phyloP scores from a whole-genome alignment of 768 basidiomycete species.

The Auriculariales sp. region DNA sequence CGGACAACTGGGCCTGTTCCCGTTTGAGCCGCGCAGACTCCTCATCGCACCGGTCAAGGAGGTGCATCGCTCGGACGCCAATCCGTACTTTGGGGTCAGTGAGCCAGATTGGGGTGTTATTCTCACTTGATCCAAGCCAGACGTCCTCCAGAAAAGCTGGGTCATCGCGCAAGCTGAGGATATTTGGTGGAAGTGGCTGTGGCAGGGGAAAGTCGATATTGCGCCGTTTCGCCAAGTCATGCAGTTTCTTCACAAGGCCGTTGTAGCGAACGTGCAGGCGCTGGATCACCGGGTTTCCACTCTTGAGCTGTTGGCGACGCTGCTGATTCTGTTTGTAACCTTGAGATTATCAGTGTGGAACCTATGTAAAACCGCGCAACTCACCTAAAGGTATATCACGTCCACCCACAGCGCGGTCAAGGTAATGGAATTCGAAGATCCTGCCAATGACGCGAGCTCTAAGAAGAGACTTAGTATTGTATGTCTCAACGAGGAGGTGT shows the following conservation, averaged over 20 bases:
- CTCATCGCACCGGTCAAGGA: slow-evolving; percentile 16
- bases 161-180: slow-evolving; percentile 9
- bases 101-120: slow-evolving; percentile 17
- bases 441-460: slow-evolving; percentile 19
- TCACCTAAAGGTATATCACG: too few relatives aligned
- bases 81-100: slow-evolving; percentile 16
- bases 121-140: slow-evolving; percentile 14
- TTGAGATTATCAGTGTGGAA: too few relatives aligned
- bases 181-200: slow-evolving; percentile 15
- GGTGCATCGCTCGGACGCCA: slow-evolving; percentile 18
- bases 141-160: slow-evolving; percentile 21
- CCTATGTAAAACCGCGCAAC: too few relatives aligned
- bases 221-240: slow-evolving; percentile 13
- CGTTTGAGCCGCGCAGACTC: slow-evolving; percentile 15
- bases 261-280: slow-evolving; percentile 18
- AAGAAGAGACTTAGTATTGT: slow-evolving; percentile 17
- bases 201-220: slow-evolving; percentile 18
- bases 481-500: slow-evolving; percentile 18
- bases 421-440: too few relatives aligned
- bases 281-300: slow-evolving; percentile 17
- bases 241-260: slow-evolving; percentile 14
- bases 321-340: too few relatives aligned
- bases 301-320: slow-evolving; percentile 18
- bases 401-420: too few relatives aligned
- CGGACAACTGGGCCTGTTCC: too few relatives aligned